Evolutionary conservation across 495 filamentous ascomycete genomes (phyloP).

Genomic region (Xylaria intraflava): DNA sequence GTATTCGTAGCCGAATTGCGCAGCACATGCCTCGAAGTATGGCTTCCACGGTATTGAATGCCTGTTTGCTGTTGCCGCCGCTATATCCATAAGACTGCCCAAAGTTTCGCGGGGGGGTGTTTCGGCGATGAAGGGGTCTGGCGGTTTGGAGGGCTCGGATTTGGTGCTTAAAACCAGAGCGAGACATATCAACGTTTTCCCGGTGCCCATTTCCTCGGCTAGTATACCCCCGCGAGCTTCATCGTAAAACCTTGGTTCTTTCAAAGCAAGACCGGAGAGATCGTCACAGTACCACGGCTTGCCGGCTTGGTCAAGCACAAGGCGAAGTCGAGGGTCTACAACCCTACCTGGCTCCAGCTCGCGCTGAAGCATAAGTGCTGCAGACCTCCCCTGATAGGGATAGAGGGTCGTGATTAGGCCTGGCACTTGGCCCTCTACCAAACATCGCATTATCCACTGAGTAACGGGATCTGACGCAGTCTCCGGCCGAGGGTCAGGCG

Average conservation of each 20-base stretch:
- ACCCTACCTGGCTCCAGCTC: constrained; percentile 59
- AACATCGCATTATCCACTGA: constrained; percentile 52
- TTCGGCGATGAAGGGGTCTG: constrained; percentile 47
- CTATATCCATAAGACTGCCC: constrained; percentile 55
- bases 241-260: constrained; percentile 64
- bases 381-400: constrained; percentile 74
- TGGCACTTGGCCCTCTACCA: constrained; percentile 50
- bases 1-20: constrained; percentile 33
- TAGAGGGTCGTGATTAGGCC: constrained; percentile 66
- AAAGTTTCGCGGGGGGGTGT: constrained; percentile 38
- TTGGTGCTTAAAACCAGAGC: constrained; percentile 76
- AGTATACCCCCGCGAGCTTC: constrained; percentile 70
- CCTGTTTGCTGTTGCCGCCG: constrained; percentile 59
- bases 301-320: constrained; percentile 52
- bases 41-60: constrained; percentile 63
- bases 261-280: constrained; percentile 53
- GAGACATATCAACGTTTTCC: constrained; percentile 86
- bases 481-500: constrained; percentile 56
- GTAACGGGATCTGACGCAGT: constrained; percentile 49
- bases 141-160: constrained; percentile 50
- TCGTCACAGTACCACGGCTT: constrained; percentile 64
- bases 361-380: constrained; percentile 78
- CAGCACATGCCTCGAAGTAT: constrained; percentile 41
- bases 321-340: constrained; percentile 67
- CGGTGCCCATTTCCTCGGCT: constrained; percentile 63